These are phyloP conservation scores for Colletotrichum gloeosporioides DNA, from an alignment of 2,329 filamentous ascomycete species.

Conservation along the genomic window DNA sequence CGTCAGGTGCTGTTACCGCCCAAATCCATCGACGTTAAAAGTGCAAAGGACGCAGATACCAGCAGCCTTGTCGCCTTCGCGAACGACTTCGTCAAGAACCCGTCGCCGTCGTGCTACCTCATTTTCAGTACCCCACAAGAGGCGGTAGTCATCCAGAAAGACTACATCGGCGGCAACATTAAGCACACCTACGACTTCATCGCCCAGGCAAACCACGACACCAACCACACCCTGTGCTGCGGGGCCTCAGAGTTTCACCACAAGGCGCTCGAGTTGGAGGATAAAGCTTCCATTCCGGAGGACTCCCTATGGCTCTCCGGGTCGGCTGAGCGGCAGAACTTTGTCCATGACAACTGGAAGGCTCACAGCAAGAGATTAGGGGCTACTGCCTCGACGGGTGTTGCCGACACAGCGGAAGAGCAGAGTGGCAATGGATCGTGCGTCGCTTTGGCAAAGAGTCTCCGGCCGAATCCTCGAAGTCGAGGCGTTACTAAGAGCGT, in stretches of 20 bases:
- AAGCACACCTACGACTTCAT: slow-evolving; percentile 54
- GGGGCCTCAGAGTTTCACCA: background rate
- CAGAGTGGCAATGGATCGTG: background rate
- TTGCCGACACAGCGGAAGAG: background rate
- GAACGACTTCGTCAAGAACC: slow-evolving; percentile 35
- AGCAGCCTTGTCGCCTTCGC: background rate
- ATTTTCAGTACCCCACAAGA: slow-evolving; percentile 55
- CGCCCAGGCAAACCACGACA: slow-evolving; percentile 62
- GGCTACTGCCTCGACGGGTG: slow-evolving; percentile 20
- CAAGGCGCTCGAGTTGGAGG: background rate
- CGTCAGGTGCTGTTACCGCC: slow-evolving; percentile 34
- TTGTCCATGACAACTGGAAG: slow-evolving; percentile 32
- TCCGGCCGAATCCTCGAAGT: accelerated
- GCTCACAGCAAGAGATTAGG: slow-evolving; percentile 15
- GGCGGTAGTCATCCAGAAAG: slow-evolving; percentile 61
- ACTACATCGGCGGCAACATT: slow-evolving; percentile 49
- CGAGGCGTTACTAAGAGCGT: slow-evolving; percentile 29
- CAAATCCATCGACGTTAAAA: background rate
- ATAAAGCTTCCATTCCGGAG: background rate
- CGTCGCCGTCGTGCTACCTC: slow-evolving; percentile 61
- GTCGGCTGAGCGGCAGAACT: slow-evolving; percentile 27
- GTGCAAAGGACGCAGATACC: background rate
- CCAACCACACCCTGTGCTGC: slow-evolving; percentile 15
- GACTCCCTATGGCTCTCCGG: background rate
- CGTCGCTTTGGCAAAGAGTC: background rate